Conservation (phyloP, 257 asterid species). For the Nicotiana paniculata region DNA sequence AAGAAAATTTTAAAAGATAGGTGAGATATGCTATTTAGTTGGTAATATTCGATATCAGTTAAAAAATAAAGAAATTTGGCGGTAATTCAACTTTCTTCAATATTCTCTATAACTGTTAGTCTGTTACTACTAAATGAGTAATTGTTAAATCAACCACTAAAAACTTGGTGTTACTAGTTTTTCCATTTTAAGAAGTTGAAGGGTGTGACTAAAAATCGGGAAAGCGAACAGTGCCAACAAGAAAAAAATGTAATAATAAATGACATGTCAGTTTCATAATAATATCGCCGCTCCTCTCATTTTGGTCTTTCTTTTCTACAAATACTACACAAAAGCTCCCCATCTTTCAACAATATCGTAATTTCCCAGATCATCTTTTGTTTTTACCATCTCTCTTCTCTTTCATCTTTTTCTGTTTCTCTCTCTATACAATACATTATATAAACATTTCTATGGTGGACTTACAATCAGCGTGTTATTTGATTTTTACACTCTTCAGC, state of each 20-base stretch:
- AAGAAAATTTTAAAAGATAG: too few relatives aligned
- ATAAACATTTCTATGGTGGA: conserved; percentile 5
- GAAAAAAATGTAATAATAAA: background rate
- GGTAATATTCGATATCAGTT: too few relatives aligned
- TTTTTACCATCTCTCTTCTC: background rate
- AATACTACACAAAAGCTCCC: conserved; percentile 14
- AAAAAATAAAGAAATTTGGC: too few relatives aligned
- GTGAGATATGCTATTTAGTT: too few relatives aligned
- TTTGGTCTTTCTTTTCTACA: background rate
- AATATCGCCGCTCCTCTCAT: conserved; percentile 7
- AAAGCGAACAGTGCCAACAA: background rate
- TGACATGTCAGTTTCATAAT: conserved; percentile 20
- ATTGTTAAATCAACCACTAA: too few relatives aligned
- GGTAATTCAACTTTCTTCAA: too few relatives aligned
- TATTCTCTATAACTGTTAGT: too few relatives aligned
- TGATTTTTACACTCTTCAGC: conserved; percentile 12
- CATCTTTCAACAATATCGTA: conserved; percentile 2
- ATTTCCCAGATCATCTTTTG: background rate
- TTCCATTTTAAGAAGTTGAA: background rate
- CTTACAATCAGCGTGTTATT: background rate
- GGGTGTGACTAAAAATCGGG: background rate
- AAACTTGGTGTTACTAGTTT: too few relatives aligned
- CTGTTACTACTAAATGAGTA: too few relatives aligned
- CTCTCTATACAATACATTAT: conserved; percentile 2
- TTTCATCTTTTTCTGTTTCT: background rate